Percentiles rank a stretch among this genome's conserved stretches.
Evolutionary conservation across 2,329 filamentous ascomycete species (phyloP).

Genomic region (Colletotrichum spinosum): DNA sequence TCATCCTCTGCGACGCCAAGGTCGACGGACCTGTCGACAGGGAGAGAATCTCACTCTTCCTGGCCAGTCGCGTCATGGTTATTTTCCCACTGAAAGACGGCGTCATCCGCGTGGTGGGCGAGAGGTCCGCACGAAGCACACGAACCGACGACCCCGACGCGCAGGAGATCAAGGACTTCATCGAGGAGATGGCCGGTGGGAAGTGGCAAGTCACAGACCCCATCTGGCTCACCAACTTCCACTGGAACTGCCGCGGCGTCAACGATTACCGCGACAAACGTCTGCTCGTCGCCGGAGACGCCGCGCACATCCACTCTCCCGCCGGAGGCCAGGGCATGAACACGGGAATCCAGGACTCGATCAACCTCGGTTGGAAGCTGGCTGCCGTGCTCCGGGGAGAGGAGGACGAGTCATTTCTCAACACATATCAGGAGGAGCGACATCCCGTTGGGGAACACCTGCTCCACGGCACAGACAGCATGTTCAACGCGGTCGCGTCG

Average conservation of each 20-base stretch:
- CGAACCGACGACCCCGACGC: slow-evolving; percentile 14
- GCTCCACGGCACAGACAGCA: slow-evolving; percentile 53
- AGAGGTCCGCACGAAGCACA: slow-evolving; percentile 25
- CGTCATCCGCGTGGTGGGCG: slow-evolving; percentile 44
- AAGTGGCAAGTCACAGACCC: slow-evolving; percentile 45
- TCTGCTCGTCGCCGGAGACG: slow-evolving; percentile 47
- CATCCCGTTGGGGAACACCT: slow-evolving; percentile 58
- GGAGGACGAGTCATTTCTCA: slow-evolving; percentile 51
- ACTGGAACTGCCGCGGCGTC: slow-evolving; percentile 56
- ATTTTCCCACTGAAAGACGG: slow-evolving; percentile 47
- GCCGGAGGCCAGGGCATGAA: slow-evolving; percentile 53
- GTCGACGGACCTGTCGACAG: slow-evolving; percentile 35
- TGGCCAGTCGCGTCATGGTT: slow-evolving; percentile 49
- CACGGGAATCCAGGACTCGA: slow-evolving; percentile 48
- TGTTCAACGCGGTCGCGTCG: slow-evolving; percentile 53
- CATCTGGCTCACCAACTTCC: slow-evolving; percentile 58
- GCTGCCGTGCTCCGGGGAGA: slow-evolving; percentile 38
- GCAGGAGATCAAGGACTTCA: slow-evolving; percentile 39
- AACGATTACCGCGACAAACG: slow-evolving; percentile 50
- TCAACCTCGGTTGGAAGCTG: slow-evolving; percentile 51
- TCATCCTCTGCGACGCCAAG: slow-evolving; percentile 57
- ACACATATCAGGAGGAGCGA: slow-evolving; percentile 61
- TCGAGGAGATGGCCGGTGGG: slow-evolving; percentile 45
- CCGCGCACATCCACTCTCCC: slow-evolving; percentile 50
- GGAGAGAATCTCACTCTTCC: slow-evolving; percentile 43